Base-by-base conservation (phyloP, 306 rosid species). In the Castanea sativa region DNA sequence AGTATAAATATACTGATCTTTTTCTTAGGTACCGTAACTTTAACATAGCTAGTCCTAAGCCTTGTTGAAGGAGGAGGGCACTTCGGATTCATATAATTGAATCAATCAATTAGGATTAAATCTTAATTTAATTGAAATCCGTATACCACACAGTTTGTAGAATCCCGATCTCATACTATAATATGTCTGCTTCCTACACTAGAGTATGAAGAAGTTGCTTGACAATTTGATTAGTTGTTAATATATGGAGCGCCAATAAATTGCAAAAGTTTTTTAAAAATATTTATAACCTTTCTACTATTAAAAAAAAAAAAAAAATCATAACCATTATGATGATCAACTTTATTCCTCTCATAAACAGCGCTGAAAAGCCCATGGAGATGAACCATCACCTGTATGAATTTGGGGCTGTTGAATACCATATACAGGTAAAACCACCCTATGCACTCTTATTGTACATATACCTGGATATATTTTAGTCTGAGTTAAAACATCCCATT, bases 341-440 rank as follows among this genome's bases (percentile, higher is more conserved):
- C 75, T 18, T 63, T n/a, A 76, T 85, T 20, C 75, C 55, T 80
- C 38, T 75, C 73, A 57, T 87, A 79, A 79, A 43, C 95, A 92
- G 98, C 67, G 81, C 89, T 18, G 91, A 91, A 83, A 90, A 86
- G 86, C 87, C 94, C 11, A 15, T 80, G 74, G 96, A 90, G 83
- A 81, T 90, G 77, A 97, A 95, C 78, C 95, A 92, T 80, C 97
- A 89, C 85, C 83, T 92, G 55, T 81, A 89, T 55, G 97, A 92
- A 86, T 89, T 90, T 79, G 99, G 98, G 51, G 90, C 92, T 38
- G 89, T 89, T 74, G 89, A 90, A 73, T 92, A 90, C 75, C 97
- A 86, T 78, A 82, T 91, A 83, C 90, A 85, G 98, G 99, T 91
- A 85, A 67, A 71, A 49, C 16, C 14, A 74, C 19, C 49, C 18